Evolutionary conservation across 202 grass and related monocot genomes (phyloP).

Genomic region (Alloteropsis angusta): DNA sequence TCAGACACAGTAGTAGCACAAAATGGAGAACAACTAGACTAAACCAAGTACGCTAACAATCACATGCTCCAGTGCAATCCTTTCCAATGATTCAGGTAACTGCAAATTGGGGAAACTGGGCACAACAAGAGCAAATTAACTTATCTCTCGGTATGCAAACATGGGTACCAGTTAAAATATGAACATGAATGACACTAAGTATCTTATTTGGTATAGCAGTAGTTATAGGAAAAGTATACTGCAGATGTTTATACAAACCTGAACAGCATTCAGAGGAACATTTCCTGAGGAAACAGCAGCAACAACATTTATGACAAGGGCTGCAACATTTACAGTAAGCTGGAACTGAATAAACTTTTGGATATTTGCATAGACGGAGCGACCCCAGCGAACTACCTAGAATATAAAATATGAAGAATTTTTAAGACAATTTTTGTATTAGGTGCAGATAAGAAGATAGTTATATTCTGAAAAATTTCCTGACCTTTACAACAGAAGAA

Average conservation of each 20-base stretch:
- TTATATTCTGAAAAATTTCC: background rate
- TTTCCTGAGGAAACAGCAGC: slow-evolving; percentile 86
- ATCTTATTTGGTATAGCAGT: background rate
- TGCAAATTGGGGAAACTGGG: background rate
- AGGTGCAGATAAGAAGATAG: background rate
- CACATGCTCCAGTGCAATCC: background rate
- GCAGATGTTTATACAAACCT: slow-evolving; percentile 52
- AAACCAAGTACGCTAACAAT: background rate
- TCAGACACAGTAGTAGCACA: background rate
- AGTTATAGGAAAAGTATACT: slow-evolving; percentile 1
- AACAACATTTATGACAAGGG: slow-evolving; percentile 85
- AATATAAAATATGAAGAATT: slow-evolving; percentile 19
- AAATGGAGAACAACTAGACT: background rate
- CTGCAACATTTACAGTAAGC: slow-evolving; percentile 77
- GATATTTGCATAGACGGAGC: slow-evolving; percentile 78
- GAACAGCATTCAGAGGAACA: slow-evolving; percentile 94
- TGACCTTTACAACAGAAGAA: slow-evolving; percentile 77
- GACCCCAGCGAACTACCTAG: slow-evolving; percentile 77
- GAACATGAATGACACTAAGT: background rate
- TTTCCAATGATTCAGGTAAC: slow-evolving; percentile 8
- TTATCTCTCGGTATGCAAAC: slow-evolving; percentile 8
- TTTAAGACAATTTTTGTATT: background rate
- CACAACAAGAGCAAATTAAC: background rate
- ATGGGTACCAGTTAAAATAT: slow-evolving; percentile 4
- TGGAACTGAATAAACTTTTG: slow-evolving; percentile 93